Evolutionary conservation across 176 grass and related monocot species (phyloP).

Genomic region (Paspalum vaginatum): DNA sequence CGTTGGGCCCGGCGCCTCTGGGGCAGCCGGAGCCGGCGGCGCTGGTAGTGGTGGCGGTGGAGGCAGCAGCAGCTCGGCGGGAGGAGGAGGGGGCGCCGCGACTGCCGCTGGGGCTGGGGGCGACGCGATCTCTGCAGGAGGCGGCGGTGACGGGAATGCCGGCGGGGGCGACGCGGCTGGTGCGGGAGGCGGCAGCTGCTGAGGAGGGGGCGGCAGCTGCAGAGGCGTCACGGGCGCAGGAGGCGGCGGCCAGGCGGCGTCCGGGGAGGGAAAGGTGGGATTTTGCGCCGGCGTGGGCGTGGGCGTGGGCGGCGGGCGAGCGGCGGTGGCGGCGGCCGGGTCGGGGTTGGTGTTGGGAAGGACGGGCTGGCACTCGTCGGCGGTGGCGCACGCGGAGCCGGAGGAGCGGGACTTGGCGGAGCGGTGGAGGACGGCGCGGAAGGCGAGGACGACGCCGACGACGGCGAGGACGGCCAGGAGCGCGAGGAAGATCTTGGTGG

Average conservation of each 20-base stretch:
- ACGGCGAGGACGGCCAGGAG: slow-evolving; percentile 58
- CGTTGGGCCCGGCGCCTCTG: slow-evolving; percentile 42
- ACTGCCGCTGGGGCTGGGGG: neutral
- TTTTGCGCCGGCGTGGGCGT: slow-evolving; percentile 27
- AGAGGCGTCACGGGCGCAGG: neutral
- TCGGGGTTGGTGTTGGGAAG: slow-evolving; percentile 29
- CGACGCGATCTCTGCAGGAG: slow-evolving; percentile 5
- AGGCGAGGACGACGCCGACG: slow-evolving; percentile 58
- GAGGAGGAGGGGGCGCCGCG: neutral
- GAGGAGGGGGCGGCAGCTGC: neutral
- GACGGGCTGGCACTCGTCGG: slow-evolving; percentile 40
- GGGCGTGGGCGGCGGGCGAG: slow-evolving; percentile 19
- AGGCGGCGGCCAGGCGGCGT: slow-evolving; percentile 12
- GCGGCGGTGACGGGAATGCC: slow-evolving; percentile 9
- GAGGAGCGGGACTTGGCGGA: slow-evolving; percentile 24
- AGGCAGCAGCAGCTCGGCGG: neutral
- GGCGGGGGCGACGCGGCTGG: neutral
- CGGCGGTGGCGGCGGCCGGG: slow-evolving; percentile 28
- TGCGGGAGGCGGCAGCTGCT: neutral
- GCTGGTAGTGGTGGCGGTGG: neutral
- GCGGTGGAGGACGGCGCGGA: slow-evolving; percentile 51
- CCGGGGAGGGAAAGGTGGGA: slow-evolving; percentile 37
- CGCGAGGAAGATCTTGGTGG: slow-evolving; percentile 89
- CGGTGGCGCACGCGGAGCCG: slow-evolving; percentile 26
- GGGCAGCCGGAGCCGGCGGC: neutral